Base-by-base conservation (phyloP, 768 basidiomycete species). In the Chlorophyllum brunneum region DNA sequence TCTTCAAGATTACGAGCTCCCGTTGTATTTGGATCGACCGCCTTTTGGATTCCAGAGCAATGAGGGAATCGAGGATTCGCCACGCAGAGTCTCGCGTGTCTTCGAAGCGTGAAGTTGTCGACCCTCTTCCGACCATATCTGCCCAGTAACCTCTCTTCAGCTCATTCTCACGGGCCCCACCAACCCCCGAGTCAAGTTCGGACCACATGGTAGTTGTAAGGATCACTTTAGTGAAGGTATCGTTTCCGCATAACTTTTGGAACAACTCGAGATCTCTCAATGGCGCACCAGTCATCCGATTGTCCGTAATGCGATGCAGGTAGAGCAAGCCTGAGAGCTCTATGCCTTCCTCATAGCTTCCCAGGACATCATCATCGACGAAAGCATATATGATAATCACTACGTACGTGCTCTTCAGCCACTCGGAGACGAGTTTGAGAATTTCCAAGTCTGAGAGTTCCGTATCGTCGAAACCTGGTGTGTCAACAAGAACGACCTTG, bases 201-300 rank as follows among this genome's bases (percentile, higher is more conserved):
- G 55, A 58, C 71, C 70, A 74, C 67, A 70, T 70, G 2, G 66
- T 70, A 1, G 71, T 74, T 13, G 65, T 58, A 11, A 74, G 55
- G n/a, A 64, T 54, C 1, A 68, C 60, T n/a, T 70, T 70, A 29
- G 22, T 55, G 15, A 67, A 46, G 4, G 65, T 58, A 2, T 54
- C 18, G 5, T 60, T 31, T 2, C 71, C 73, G 41, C 74, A 75
- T 13, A 75, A 46, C 20, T 60, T 54, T 22, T 60, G 54, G 52
- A 74, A 71, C 56, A 70, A 50, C 13, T 58, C 55, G 39, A 72
- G 64, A 52, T 68, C 58, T 10, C 22, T 62, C 26, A 31, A 33
- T n/a, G 51, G 48, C 10, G 64, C 62, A 20, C 68, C 66, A 11
- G 57, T 48, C 57, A 73, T 51, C 2, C 66, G 64, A 22, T 60